Percentiles rank a stretch among this genome's conserved stretches.
These are phyloP conservation scores for Euryodendron excelsum DNA, from an alignment of 148 eudicot species.

Conservation along the genomic window DNA sequence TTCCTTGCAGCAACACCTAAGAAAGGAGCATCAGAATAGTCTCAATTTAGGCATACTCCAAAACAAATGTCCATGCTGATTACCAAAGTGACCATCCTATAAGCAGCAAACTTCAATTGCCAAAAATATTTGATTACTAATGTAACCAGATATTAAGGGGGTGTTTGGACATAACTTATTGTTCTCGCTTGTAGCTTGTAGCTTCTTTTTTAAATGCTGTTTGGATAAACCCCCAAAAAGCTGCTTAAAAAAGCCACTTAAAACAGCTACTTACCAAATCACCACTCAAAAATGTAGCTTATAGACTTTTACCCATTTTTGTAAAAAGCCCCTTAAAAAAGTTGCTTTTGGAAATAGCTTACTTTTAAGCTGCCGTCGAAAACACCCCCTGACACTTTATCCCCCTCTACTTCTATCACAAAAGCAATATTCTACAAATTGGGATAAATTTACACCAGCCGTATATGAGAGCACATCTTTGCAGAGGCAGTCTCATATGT, in stretches of 20 bases:
- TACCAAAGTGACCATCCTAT: neutral
- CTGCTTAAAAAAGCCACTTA: too few relatives aligned
- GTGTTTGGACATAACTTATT: too few relatives aligned
- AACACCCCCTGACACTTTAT: neutral
- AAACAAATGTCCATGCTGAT: neutral
- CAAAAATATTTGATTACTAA: neutral
- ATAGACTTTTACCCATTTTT: too few relatives aligned
- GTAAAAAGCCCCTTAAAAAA: too few relatives aligned
- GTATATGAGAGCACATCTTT: neutral
- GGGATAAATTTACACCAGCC: neutral
- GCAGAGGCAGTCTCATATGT: neutral
- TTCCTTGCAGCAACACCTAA: constrained; percentile 63
- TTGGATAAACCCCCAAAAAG: too few relatives aligned
- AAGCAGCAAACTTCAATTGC: neutral
- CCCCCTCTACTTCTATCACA: neutral
- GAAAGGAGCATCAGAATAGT: constrained; percentile 3
- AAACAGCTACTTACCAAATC: too few relatives aligned
- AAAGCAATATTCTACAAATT: neutral
- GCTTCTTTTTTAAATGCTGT: too few relatives aligned
- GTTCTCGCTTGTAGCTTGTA: too few relatives aligned
- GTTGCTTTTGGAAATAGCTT: too few relatives aligned
- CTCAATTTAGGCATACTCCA: neutral
- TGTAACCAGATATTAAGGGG: too few relatives aligned
- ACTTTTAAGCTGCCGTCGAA: too few relatives aligned
- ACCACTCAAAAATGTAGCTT: too few relatives aligned